phyloP scores from a whole-genome alignment of 371 early-diverging fungal species.

The Rhizopus stolonifer region DNA sequence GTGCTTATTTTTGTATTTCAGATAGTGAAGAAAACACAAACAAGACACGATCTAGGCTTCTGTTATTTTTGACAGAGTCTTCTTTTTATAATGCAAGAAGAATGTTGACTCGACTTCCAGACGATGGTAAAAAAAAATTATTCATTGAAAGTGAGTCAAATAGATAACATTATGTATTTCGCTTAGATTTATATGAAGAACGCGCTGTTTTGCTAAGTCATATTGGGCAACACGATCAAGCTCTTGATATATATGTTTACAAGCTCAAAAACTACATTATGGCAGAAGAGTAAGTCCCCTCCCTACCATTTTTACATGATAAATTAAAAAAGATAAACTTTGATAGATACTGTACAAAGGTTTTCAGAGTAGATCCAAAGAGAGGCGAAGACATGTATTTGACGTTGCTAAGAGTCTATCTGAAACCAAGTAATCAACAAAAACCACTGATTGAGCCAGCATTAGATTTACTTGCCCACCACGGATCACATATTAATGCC shows the following conservation, averaged over 20 bases:
- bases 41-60: conserved; percentile 39
- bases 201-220: conserved; percentile 80
- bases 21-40: conserved; percentile 13
- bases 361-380: conserved; percentile 56
- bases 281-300: conserved; percentile 69
- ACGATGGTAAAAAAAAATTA: conserved; percentile 50
- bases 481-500: conserved; percentile 72
- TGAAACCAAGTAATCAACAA: conserved; percentile 55
- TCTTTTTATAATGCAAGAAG: conserved; percentile 73
- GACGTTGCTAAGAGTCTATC: conserved; percentile 61
- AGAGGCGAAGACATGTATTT: conserved; percentile 64
- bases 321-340: neutral
- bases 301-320: too few relatives aligned
- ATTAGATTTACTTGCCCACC: conserved; percentile 61
- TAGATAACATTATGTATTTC: neutral
- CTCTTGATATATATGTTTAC: conserved; percentile 79
- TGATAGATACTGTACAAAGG: conserved; percentile 70
- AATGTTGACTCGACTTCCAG: conserved; percentile 73
- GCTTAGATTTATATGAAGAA: conserved; percentile 75
- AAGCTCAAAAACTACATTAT: conserved; percentile 68
- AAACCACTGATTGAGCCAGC: conserved; percentile 62
- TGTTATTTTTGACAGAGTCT: conserved; percentile 70
- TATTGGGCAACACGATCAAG: conserved; percentile 86
- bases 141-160: neutral
- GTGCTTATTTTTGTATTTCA: too few relatives aligned